Conservation (phyloP, 768 basidiomycete species). For the Boletellus sp. region DNA sequence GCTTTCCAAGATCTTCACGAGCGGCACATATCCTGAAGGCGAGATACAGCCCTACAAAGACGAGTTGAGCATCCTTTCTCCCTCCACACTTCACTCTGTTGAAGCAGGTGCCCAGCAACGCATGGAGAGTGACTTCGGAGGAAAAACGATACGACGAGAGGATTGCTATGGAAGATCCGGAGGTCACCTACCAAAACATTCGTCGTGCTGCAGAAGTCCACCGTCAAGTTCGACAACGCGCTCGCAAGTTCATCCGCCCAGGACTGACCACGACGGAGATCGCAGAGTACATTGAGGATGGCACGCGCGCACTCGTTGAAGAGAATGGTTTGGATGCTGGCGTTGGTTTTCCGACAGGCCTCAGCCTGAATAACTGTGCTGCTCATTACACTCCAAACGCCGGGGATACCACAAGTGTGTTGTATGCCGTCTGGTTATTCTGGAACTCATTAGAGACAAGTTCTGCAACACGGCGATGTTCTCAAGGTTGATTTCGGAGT, state of each 20-base stretch:
- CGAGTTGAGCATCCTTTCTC: conserved; percentile 58
- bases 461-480: conserved; percentile 78
- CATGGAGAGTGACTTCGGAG: conserved; percentile 85
- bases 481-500: conserved; percentile 98
- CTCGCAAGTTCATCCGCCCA: conserved; percentile 79
- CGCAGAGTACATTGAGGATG: conserved; percentile 88
- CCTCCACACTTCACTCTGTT: not conserved
- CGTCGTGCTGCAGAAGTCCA: conserved; percentile 95
- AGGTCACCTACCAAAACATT: conserved; percentile 83
- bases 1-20: conserved; percentile 82
- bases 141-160: conserved; percentile 86
- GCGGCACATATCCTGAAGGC: conserved; percentile 86
- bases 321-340: conserved; percentile 83
- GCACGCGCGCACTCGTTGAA: conserved; percentile 87
- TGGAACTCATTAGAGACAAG: conserved; percentile 38
- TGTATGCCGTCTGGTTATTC: not conserved
- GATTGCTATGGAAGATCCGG: conserved; percentile 72
- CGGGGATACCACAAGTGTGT: conserved; percentile 77
- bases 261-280: conserved; percentile 96
- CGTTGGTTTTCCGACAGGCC: conserved; percentile 93
- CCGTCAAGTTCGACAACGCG: conserved; percentile 81
- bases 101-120: conserved; percentile 53
- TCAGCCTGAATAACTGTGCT: conserved; percentile 91
- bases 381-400: conserved; percentile 97
- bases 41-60: conserved; percentile 89